Evolutionary conservation across 148 eudicot genomes (phyloP).

Genomic region (Cornus controversa): DNA sequence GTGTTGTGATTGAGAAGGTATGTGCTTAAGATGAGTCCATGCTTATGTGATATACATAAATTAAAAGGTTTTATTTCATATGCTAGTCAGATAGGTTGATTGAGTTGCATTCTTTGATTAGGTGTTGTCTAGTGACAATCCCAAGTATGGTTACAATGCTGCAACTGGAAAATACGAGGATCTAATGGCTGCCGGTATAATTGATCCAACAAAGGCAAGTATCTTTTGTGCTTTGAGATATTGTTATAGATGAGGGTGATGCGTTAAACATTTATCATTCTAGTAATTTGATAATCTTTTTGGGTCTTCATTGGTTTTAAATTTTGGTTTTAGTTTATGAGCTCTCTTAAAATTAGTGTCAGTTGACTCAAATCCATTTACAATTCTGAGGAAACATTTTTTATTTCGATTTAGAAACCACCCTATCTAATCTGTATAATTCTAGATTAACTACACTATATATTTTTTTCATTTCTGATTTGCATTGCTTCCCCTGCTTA

Average conservation of each 20-base stretch:
- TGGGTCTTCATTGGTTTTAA: not conserved
- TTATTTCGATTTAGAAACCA: not conserved
- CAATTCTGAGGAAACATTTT: not conserved
- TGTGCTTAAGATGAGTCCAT: not conserved
- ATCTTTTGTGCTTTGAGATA: not conserved
- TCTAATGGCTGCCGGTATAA: conserved; percentile 73
- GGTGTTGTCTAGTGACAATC: conserved; percentile 49
- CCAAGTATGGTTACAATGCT: conserved; percentile 57
- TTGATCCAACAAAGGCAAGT: conserved; percentile 63
- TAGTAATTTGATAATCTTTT: not conserved
- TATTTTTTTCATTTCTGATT: too few species aligned
- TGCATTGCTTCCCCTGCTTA: not conserved
- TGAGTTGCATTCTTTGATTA: conserved; percentile 13
- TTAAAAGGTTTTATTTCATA: not conserved
- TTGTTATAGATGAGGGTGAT: not conserved
- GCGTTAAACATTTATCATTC: not conserved
- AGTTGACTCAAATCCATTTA: not conserved
- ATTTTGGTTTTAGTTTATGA: not conserved
- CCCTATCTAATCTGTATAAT: not conserved
- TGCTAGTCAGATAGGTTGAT: not conserved
- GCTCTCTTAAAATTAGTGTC: not conserved
- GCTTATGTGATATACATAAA: not conserved
- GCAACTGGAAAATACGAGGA: conserved; percentile 67
- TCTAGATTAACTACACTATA: not conserved
- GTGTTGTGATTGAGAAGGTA: conserved; percentile 64